Base-by-base conservation (phyloP, 345 rosid genomes). In the Rhizophora mangle region DNA sequence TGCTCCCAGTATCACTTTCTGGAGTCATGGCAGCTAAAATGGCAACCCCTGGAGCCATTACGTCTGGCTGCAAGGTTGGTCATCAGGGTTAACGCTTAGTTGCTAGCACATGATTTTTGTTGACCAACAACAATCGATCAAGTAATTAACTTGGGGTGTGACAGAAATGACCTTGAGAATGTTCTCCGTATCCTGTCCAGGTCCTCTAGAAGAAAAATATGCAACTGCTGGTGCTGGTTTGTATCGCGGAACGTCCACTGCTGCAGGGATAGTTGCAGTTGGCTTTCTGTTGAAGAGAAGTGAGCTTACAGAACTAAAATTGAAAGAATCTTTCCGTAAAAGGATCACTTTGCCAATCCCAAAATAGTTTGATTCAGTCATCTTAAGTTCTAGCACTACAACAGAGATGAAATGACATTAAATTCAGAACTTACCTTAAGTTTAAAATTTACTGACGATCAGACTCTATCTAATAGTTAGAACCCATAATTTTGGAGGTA, bases 201-300 rank as follows among this genome's bases (percentile, higher is more conserved):
- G 97, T 46, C 97, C 97, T 77, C 93, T 83, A 5, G 97, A 89
- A 46, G 97, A 91, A 81, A 91, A 91, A 83, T 51, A 53, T 62
- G 97, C 89, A 64, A 87, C 87, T n/a, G 82, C 78, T 5, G 97
- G 97, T n/a, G 93, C 97, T 26, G 96, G 97, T 71, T 61, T 87
- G 22, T 70, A 54, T 27, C 57, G 66, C 20, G 68, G 73, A 67
- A 86, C 70, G 34, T 74, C 83, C 59, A 52, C 65, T 18, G 91
- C 73, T 15, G 91, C 74, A 60, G 82, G 82, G 66, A 89, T 82
- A 4, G 85, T 85, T 58, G 88, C 91, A 16, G 78, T 85, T 51
- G 91, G 84, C 15, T 76, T 76, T 79, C 95, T 89, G 77, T 54
- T 63, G 60, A 26, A 53, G 24, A 26, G 43, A 60, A 18, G 16